These are phyloP conservation scores for Vararia minispora DNA, from an alignment of 768 basidiomycete genomes.

Conservation along the genomic window DNA sequence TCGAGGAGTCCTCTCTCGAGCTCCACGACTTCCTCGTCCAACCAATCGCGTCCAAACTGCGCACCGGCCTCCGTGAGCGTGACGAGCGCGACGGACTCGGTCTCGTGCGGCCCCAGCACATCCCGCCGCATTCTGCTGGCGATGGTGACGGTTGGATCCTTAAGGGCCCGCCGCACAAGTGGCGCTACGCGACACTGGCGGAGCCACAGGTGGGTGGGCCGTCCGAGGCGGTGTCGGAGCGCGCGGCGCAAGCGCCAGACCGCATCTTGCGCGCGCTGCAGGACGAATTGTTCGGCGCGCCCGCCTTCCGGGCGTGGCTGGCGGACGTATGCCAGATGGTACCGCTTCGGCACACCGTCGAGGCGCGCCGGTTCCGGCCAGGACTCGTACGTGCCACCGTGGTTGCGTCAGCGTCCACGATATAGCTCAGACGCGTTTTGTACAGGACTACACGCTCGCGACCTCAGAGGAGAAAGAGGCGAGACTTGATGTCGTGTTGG, in stretches of 20 bases:
- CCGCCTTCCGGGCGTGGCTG: conserved; percentile 90
- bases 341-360: conserved; percentile 59
- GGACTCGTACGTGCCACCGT: too few relatives aligned
- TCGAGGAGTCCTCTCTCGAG: conserved; percentile 79
- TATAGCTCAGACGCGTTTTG: too few relatives aligned
- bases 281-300: conserved; percentile 64
- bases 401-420: too few relatives aligned
- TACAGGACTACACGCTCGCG: conserved; percentile 92
- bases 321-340: conserved; percentile 59
- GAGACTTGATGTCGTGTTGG: conserved; percentile 77
- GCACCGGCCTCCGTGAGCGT: conserved; percentile 48
- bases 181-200: conserved; percentile 75
- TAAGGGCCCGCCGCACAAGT: conserved; percentile 88
- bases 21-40: conserved; percentile 76
- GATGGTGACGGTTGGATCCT: conserved; percentile 47
- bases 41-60: conserved; percentile 56
- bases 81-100: conserved; percentile 57
- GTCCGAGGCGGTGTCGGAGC: conserved; percentile 38
- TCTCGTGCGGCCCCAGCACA: conserved; percentile 32
- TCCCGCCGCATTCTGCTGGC: conserved; percentile 66
- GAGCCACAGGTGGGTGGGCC: conserved; percentile 20
- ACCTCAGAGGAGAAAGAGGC: conserved; percentile 76
- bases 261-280: conserved; percentile 58
- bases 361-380: conserved; percentile 82
- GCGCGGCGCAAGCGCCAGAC: conserved; percentile 41